Base-by-base conservation (phyloP, 371 early-diverging fungal species). In the Haplosporangium sp. region DNA sequence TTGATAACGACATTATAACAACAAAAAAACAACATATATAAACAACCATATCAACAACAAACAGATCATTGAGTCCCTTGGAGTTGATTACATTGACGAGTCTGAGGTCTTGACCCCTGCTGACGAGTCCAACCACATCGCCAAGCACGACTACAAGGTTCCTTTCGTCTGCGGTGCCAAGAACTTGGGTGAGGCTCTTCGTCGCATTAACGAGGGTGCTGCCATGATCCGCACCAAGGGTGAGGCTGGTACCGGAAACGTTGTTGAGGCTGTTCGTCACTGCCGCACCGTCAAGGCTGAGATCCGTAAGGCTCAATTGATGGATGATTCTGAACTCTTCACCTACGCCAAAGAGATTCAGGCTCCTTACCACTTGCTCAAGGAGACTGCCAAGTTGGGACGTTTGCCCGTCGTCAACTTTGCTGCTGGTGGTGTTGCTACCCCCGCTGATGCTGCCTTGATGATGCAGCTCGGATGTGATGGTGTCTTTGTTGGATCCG, bases 181-280 rank as follows among this genome's bases (percentile, higher is more conserved):
- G 88, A 96, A 96, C 91, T 88, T 98, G 45, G 98, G 98, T 83
- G 98, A 98, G 86, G 98, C 98, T 60, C 90, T 98, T 69, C 92
- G 98, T 67, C 94, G 98, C 71, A 95, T 98, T 85, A 89, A 91
- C 82, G 98, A 98, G 88, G 98, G 98, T 83, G 98, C 98, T 69
- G 94, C 97, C 74, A 96, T 98, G 94, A 96, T 96, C 89, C 94
- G 98, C 77, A 98, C 98, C 72, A 98, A 97, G 93, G 98, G 98
- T 84, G 98, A 97, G 86, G 98, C 98, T 63, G 98, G 98, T 72
- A 97, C 98, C 42, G 97, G 97, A 68, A 93, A 98, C 77, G 96
- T 98, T 65, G 94, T 97, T 52, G 94, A 98, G 85, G 98, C 98
- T 66, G 98, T 98, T 72, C 92, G 95, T 76, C 97, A 98, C 84